Percentiles rank a stretch among this genome's conserved stretches.
These are phyloP conservation scores for Panicum miliaceum DNA, from an alignment of 176 grass and related monocot species.

Conservation along the genomic window DNA sequence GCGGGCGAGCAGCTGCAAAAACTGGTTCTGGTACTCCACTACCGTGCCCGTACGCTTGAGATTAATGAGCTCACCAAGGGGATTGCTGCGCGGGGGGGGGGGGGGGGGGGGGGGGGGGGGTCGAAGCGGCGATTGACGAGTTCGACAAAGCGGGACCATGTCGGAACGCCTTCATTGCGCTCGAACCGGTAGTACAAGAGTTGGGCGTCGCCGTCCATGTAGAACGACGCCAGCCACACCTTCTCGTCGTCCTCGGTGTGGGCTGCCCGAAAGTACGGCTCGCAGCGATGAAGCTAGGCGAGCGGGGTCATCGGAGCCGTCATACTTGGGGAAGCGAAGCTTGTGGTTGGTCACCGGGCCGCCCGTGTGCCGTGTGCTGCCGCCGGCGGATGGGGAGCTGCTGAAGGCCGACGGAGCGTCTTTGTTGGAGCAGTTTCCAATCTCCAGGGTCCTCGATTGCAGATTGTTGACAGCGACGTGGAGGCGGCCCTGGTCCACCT, in stretches of 20 bases:
- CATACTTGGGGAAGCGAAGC: background rate
- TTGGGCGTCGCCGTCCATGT: too few species aligned
- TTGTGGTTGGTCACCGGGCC: background rate
- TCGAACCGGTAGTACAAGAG: background rate
- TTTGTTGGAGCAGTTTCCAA: background rate
- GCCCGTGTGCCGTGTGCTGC: background rate
- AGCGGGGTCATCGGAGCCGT: background rate
- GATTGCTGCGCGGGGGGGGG: too few species aligned
- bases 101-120: rapidly evolving
- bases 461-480: background rate
- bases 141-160: background rate
- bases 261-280: too few species aligned
- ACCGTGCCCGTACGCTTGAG: background rate
- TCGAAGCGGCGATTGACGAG: background rate
- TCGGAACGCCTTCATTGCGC: background rate
- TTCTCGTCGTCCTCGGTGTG: too few species aligned
- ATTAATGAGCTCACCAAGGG: background rate
- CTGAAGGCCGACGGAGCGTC: too few species aligned
- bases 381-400: background rate
- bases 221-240: too few species aligned
- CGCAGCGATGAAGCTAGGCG: background rate
- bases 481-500: background rate
- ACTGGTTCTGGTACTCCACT: background rate
- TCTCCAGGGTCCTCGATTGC: background rate
- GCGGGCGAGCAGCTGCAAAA: background rate